Conservation (phyloP, 2,329 filamentous ascomycete genomes). For the Purpureocillium lavendulum region DNA sequence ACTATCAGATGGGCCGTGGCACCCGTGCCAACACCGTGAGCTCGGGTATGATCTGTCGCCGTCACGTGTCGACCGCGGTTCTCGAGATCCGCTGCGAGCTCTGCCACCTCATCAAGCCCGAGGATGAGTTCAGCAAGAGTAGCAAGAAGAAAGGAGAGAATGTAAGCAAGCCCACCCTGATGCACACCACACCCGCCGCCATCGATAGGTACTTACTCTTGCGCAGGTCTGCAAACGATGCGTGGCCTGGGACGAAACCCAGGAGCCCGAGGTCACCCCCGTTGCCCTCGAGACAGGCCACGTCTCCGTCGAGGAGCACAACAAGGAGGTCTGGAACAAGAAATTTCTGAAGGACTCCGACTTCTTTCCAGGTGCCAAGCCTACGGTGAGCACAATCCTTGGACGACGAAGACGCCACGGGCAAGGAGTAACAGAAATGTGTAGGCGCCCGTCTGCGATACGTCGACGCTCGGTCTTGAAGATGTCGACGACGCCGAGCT, state of each 20-base stretch:
- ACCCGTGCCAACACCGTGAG: conserved; percentile 16
- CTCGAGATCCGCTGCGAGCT: conserved; percentile 21
- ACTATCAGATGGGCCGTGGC: conserved; percentile 7
- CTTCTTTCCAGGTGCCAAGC: conserved; percentile 16
- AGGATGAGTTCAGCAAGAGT: conserved; percentile 20
- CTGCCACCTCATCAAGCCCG: conserved; percentile 18
- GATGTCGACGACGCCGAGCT: no score
- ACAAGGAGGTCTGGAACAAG: conserved; percentile 6
- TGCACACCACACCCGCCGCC: no score
- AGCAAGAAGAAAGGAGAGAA: conserved; percentile 16
- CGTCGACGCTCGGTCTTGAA: conserved; percentile 11
- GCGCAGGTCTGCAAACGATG: conserved; percentile 24
- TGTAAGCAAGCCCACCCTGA: conserved; percentile 15
- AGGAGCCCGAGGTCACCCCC: conserved; percentile 23
- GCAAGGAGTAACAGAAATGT: conserved; percentile 5
- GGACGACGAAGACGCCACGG: no score
- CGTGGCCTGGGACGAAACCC: conserved; percentile 24
- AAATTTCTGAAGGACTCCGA: conserved; percentile 9
- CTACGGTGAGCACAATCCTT: conserved; percentile 9
- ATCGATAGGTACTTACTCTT: no score
- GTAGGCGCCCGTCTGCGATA: conserved; percentile 18
- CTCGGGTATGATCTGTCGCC: conserved; percentile 26
- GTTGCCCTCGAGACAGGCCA: conserved; percentile 22
- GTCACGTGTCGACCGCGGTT: conserved; percentile 18
- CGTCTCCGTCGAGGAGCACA: conserved; percentile 20